A percentile compares a stretch with the other conserved stretches of the same genome.
Conservation (phyloP, 108 stramenopile species). For the Cyclotella kingstonii region DNA sequence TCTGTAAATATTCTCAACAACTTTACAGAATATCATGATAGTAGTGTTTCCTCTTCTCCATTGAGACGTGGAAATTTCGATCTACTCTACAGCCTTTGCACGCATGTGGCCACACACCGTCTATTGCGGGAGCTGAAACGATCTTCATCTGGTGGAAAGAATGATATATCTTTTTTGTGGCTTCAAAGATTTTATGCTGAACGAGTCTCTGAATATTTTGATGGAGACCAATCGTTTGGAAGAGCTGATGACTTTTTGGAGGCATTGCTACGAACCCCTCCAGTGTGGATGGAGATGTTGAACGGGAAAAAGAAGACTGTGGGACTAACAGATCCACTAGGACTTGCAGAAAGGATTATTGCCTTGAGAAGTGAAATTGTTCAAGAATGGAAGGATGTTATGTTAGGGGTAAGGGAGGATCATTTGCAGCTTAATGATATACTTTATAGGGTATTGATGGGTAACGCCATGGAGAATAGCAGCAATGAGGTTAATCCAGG, state of each 20-base stretch:
- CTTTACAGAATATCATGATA: constrained; percentile 39
- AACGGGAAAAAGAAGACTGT: constrained; percentile 28
- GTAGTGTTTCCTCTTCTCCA: constrained; percentile 55
- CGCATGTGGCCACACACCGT: constrained; percentile 76
- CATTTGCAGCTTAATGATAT: constrained; percentile 47
- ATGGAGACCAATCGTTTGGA: constrained; percentile 66
- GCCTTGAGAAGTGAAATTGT: constrained; percentile 54
- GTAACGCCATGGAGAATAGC: constrained; percentile 26
- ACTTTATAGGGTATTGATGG: constrained; percentile 36
- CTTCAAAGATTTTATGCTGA: constrained; percentile 59
- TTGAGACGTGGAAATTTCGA: constrained; percentile 79
- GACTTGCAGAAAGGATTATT: constrained; percentile 66
- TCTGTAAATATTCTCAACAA: constrained; percentile 47
- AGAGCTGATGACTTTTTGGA: constrained; percentile 68
- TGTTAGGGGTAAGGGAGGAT: constrained; percentile 57
- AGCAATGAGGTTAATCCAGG: background rate
- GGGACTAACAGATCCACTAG: constrained; percentile 53
- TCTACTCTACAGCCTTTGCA: constrained; percentile 60
- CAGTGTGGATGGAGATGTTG: constrained; percentile 39
- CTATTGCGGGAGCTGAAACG: constrained; percentile 45
- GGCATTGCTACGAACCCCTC: constrained; percentile 61
- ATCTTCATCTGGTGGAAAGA: background rate
- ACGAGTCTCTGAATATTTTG: constrained; percentile 57
- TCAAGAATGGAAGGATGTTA: constrained; percentile 60
- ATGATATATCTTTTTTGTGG: constrained; percentile 52